These are phyloP conservation scores for Lentithecium fluviatile DNA, from an alignment of 495 filamentous ascomycete genomes.

Conservation along the genomic window DNA sequence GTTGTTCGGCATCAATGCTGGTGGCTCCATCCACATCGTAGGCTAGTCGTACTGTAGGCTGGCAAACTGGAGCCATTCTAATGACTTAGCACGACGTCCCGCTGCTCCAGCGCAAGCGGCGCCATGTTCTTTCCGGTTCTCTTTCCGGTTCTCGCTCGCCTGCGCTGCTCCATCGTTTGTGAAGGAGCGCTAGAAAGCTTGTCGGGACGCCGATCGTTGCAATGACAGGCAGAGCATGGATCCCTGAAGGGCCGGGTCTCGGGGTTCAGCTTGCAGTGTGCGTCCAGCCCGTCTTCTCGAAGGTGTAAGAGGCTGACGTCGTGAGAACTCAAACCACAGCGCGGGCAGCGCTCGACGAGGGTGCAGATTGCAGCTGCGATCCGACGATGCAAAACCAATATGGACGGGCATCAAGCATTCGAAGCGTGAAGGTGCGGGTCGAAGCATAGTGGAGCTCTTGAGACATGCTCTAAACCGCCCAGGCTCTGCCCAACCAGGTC, in stretches of 20 bases:
- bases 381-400: slow-evolving; percentile 11
- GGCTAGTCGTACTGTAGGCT: not conserved
- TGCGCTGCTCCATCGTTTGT: too few species aligned
- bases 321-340: slow-evolving; percentile 27
- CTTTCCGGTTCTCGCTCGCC: too few species aligned
- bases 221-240: not conserved
- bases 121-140: too few species aligned
- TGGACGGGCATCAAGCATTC: slow-evolving; percentile 16
- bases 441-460: slow-evolving; percentile 12
- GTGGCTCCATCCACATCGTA: not conserved
- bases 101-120: too few species aligned
- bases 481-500: slow-evolving; percentile 12
- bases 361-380: slow-evolving; percentile 7
- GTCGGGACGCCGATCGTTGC: slow-evolving; percentile 7
- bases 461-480: slow-evolving; percentile 8
- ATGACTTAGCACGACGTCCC: too few species aligned
- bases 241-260: slow-evolving; percentile 16
- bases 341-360: slow-evolving; percentile 11
- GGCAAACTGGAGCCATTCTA: too few species aligned
- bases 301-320: slow-evolving; percentile 10
- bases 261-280: slow-evolving; percentile 24
- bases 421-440: not conserved
- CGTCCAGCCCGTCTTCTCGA: slow-evolving; percentile 22
- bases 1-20: not conserved
- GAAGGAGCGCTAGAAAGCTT: not conserved